Base-by-base conservation (phyloP, 306 rosid species). In the Betula pendula region DNA sequence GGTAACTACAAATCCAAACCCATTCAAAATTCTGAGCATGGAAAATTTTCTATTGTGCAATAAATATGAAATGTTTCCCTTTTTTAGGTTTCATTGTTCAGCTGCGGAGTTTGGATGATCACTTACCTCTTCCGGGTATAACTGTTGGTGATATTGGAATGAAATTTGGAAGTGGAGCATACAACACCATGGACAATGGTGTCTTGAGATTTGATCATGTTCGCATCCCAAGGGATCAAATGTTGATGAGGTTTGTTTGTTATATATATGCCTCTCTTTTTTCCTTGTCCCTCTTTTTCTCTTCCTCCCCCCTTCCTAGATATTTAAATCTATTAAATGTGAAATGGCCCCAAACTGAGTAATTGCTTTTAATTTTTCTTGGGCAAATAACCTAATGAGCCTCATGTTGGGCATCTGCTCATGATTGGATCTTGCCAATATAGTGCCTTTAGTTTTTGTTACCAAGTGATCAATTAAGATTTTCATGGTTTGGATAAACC, bases 131-230 rank as follows among this genome's bases (percentile, higher is more conserved):
- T 81, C 88, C 89, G 0, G 99, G 97, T 73, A 80, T 95, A 75
- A 95, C 97, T 13, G 50, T 95, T 72, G 99, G 97, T 51, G 99
- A 95, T 85, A 90, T 92, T 81, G 99, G 99, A 65, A 89, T 83
- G 87, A 92, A 95, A 88, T 95, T 92, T 76, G 97, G 97, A 73
- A 90, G 79, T 87, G 99, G 85, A 59, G 99, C 97, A 24, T 89
- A 90, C 90, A 95, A 95, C 86, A 83, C 84, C 44, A 95, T 95
- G 99, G 99, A 95, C 87, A 95, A 95, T 73, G 99, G 99, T 71
- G 85, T 95, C 56, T 68, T 95, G 24, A 76, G 83, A 81, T 92
- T 95, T 84, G 93, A 92, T 73, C 84, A 90, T 51, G 92, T 95
- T 42, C 87, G 97, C 76, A 92, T 95, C 69, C 97, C 99, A 17